phyloP scores from a whole-genome alignment of 1,284 basidiomycete genomes.

The Ganoderma multipileum region DNA sequence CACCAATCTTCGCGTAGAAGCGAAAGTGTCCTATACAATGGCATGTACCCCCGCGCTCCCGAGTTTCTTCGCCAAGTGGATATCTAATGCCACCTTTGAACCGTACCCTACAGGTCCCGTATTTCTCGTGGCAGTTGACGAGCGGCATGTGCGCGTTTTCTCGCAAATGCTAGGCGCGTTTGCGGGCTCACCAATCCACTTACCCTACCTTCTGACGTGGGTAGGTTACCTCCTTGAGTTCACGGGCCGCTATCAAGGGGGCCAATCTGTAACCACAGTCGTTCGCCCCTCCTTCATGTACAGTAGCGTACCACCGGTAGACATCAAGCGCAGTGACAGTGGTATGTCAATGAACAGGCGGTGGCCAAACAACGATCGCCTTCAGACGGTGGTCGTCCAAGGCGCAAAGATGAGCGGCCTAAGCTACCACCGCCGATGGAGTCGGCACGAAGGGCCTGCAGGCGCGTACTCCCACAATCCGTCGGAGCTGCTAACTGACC shows the following conservation, averaged over 20 bases:
- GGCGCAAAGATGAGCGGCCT: background rate
- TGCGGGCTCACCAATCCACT: background rate
- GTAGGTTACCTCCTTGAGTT: background rate
- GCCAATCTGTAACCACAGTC: background rate
- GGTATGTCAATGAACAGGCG: background rate
- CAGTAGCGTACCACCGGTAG: background rate
- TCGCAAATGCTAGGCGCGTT: background rate
- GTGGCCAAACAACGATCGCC: background rate
- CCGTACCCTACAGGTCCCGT: background rate
- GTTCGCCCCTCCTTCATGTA: background rate
- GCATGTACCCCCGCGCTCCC: background rate
- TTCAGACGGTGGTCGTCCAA: no score
- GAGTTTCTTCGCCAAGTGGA: background rate
- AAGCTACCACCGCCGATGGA: background rate
- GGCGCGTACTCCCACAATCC: background rate
- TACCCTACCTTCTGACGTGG: no score
- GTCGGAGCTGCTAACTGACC: background rate
- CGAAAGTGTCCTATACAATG: background rate
- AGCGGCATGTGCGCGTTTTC: background rate
- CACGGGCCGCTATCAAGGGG: background rate
- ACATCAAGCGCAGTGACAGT: background rate
- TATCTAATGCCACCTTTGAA: background rate
- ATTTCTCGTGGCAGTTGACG: background rate
- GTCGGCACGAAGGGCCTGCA: background rate
- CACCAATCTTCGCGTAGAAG: background rate